These are phyloP conservation scores for Phylloporus arenicola DNA, from an alignment of 768 basidiomycete genomes.

Conservation along the genomic window DNA sequence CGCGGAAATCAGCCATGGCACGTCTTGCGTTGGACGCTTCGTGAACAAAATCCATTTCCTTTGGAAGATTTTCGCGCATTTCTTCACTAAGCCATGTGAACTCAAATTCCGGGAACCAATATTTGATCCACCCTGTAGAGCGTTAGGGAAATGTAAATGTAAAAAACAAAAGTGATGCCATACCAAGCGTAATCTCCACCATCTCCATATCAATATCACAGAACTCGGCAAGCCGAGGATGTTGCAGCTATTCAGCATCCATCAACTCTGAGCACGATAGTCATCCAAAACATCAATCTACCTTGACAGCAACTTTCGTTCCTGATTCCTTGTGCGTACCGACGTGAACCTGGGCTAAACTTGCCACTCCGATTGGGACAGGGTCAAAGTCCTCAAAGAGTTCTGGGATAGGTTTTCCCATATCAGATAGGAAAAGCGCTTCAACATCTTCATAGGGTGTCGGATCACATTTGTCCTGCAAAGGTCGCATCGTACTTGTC, in stretches of 20 bases:
- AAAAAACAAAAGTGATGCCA: constrained; percentile 9
- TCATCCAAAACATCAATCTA: constrained; percentile 24
- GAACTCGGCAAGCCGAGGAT: constrained; percentile 90
- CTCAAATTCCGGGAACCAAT: constrained; percentile 94
- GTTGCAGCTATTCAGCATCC: constrained; percentile 56
- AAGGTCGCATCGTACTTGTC: constrained; percentile 50
- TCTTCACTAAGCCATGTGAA: constrained; percentile 92
- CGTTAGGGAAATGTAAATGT: neutral
- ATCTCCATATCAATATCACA: constrained; percentile 86
- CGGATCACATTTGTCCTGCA: constrained; percentile 92
- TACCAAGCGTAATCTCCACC: constrained; percentile 70
- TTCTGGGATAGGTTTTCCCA: constrained; percentile 64
- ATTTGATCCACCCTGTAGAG: constrained; percentile 71
- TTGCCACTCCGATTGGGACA: constrained; percentile 89
- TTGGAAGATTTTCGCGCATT: constrained; percentile 87
- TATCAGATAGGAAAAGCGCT: constrained; percentile 70
- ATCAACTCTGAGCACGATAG: constrained; percentile 2
- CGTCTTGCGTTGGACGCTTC: constrained; percentile 85
- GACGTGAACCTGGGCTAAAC: constrained; percentile 92
- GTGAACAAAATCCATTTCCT: constrained; percentile 91
- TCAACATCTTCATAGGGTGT: constrained; percentile 78
- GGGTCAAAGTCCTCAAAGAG: constrained; percentile 85
- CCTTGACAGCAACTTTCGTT: constrained; percentile 81
- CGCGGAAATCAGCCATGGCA: constrained; percentile 62
- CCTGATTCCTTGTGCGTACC: constrained; percentile 69